A percentile compares a stretch with the other conserved stretches of the same genome.
Evolutionary conservation across 176 grass and related monocot genomes (phyloP).

Genomic region (bread wheat (Triticum aestivum)): DNA sequence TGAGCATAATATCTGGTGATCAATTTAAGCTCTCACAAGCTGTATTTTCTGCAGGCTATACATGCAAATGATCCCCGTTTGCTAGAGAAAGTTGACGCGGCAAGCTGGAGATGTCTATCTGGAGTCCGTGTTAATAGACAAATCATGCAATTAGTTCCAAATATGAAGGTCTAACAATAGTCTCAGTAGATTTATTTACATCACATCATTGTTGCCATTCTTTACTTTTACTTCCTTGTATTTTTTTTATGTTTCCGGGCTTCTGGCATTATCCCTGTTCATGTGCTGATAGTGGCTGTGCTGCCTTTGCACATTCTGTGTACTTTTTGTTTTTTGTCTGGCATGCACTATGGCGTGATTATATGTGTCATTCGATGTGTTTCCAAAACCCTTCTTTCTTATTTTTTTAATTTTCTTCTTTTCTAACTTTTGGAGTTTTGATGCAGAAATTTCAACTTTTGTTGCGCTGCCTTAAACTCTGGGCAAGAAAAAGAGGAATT

Average conservation of each 20-base stretch:
- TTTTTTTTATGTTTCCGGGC: background rate
- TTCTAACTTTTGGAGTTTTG: slow-evolving; percentile 14
- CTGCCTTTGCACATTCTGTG: slow-evolving; percentile 10
- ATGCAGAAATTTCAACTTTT: slow-evolving; percentile 65
- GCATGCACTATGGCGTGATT: slow-evolving; percentile 2
- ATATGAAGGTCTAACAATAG: slow-evolving; percentile 58
- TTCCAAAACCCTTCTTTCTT: background rate
- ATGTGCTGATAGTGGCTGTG: background rate
- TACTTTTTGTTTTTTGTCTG: slow-evolving; percentile 1
- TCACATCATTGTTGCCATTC: background rate
- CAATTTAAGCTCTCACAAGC: slow-evolving; percentile 29
- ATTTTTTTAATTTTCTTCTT: background rate
- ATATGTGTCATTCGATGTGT: slow-evolving; percentile 4
- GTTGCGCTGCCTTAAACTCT: slow-evolving; percentile 72
- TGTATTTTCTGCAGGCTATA: slow-evolving; percentile 43
- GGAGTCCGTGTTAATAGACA: slow-evolving; percentile 69
- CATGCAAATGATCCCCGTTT: slow-evolving; percentile 52
- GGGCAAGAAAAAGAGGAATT: slow-evolving; percentile 66
- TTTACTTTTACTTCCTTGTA: slow-evolving; percentile 23
- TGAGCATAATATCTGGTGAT: slow-evolving; percentile 14
- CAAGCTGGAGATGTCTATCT: slow-evolving; percentile 73
- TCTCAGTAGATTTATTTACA: slow-evolving; percentile 15
- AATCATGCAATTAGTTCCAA: slow-evolving; percentile 66
- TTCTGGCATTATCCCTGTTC: background rate
- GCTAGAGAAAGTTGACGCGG: slow-evolving; percentile 42